Conservation (phyloP, 2,329 filamentous ascomycete genomes). For the Juglanconis oblonga region DNA sequence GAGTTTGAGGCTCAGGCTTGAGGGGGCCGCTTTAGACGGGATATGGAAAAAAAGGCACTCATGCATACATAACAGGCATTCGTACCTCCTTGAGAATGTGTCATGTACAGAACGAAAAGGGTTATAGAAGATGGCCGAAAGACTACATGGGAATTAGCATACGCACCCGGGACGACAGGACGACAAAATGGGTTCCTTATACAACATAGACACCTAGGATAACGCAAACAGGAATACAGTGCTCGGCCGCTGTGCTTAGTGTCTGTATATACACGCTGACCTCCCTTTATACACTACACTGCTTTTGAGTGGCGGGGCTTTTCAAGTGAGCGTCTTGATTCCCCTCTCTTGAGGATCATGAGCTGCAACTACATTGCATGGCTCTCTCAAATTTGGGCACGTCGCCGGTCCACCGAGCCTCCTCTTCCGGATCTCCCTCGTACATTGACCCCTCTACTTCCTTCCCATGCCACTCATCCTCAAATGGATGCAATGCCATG, state of each 20-base stretch:
- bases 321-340: neutral
- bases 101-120: neutral
- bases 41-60: neutral
- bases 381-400: constrained; percentile 74
- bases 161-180: neutral
- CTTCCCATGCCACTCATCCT: constrained; percentile 67
- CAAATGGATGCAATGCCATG: constrained; percentile 80
- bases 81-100: neutral
- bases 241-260: no score
- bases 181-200: neutral
- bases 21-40: neutral
- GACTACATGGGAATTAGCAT: constrained; percentile 5
- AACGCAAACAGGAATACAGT: neutral
- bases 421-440: constrained; percentile 66
- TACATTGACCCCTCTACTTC: constrained; percentile 46
- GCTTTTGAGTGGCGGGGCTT: neutral
- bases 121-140: neutral
- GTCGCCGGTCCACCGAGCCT: constrained; percentile 80
- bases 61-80: neutral
- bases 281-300: no score
- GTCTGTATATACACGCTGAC: no score
- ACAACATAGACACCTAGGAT: neutral
- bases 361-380: constrained; percentile 95
- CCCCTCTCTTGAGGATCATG: constrained; percentile 29
- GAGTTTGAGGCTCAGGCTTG: constrained; percentile 44